Base-by-base conservation (phyloP, 495 filamentous ascomycete species). In the Beverwykella pulmonaria region DNA sequence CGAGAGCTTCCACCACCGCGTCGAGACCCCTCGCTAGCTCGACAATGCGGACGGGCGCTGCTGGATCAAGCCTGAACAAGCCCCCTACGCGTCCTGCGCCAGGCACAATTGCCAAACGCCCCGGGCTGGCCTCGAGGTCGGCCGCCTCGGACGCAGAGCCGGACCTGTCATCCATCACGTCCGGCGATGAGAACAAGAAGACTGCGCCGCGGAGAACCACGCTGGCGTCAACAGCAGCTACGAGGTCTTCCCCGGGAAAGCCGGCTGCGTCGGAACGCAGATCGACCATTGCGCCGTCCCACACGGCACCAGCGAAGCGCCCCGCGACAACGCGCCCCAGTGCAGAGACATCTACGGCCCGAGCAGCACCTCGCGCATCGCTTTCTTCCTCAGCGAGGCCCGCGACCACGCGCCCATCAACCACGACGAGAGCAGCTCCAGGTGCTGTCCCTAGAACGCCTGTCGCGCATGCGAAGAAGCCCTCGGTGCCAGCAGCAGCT, bases 111-210 rank as follows among this genome's bases (percentile, higher is more conserved):
- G 60, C 61, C 32, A 53, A 59, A 54, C 47, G 64, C 27, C 46
- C 69, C 8, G 64, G 59, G 19, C 20, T 65, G 34, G 53, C 65
- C 22, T 44, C 69, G 1, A 68, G 57, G 30, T 56, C 60, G 9
- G 30, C 60, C 1, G 49, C 59, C n/a, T 67, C 68, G 3, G 68
- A 71, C 53, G 63, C 59, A 5, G 68, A 71, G 34, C 56, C 58
- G 25, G 67, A 70, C 26, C 25, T 70, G 29, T 32, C 62, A 0
- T 65, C 69, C 20, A 27, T 71, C 20, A 71, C 69, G 7, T 71
- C 69, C 1, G 69, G 69, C 0, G 69, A 71, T 25, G 69, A 71
- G 69, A 71, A 71, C 61, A 71, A 68, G 61, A 68, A 62, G 52
- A 60, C 63, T 7, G 47, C 63, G 5, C 25, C 61, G 4, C 64